Conservation (phyloP, 305 asterid genomes). For the Fraxinus ornus region DNA sequence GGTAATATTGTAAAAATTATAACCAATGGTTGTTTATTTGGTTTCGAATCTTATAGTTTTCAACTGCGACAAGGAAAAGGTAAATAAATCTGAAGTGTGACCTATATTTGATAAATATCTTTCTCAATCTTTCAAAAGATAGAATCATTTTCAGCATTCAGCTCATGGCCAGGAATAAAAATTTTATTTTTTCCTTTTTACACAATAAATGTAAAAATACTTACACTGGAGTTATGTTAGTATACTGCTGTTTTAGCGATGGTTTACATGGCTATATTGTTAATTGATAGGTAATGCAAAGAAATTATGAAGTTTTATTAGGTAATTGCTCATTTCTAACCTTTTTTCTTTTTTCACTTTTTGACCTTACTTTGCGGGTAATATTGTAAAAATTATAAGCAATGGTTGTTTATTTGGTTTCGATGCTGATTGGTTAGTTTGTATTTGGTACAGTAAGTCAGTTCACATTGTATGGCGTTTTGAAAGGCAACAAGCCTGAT, state of each 20-base stretch:
- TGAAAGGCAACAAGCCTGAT: slow-evolving; percentile 96
- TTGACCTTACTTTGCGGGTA: neutral
- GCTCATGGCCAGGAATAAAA: neutral
- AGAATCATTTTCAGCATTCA: neutral
- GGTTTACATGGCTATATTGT: slow-evolving; percentile 21
- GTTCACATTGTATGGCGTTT: slow-evolving; percentile 77
- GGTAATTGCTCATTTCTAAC: slow-evolving; percentile 40
- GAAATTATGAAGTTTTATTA: slow-evolving; percentile 68
- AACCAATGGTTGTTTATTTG: neutral
- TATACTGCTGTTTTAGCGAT: slow-evolving; percentile 14
- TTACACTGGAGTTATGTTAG: neutral
- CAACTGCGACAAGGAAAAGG: neutral
- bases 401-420: neutral
- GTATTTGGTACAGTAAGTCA: slow-evolving; percentile 73
- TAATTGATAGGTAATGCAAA: slow-evolving; percentile 80
- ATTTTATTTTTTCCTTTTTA: neutral
- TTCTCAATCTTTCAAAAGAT: neutral
- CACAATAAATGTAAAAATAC: neutral
- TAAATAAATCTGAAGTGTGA: neutral
- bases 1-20: neutral
- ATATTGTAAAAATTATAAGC: neutral
- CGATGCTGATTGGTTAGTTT: slow-evolving; percentile 7
- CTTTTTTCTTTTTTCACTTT: neutral
- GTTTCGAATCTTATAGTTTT: neutral
- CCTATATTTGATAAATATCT: neutral